A percentile compares a stretch with the other conserved stretches of the same genome.
Evolutionary conservation across 2,329 filamentous ascomycete genomes (phyloP).

Genomic region (Fusarium sp.): DNA sequence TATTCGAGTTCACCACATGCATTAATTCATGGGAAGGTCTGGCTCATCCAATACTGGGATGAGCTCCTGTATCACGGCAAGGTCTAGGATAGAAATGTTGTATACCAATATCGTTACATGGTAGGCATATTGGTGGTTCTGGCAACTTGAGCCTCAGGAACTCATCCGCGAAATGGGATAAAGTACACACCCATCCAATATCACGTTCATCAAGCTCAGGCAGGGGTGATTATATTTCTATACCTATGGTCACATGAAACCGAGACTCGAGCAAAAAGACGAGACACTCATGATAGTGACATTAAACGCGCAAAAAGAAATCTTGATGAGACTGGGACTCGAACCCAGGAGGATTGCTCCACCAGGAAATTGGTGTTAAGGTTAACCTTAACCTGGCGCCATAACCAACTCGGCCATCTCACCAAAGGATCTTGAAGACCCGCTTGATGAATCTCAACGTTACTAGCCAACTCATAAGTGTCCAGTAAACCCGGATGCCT

Average conservation of each 20-base stretch:
- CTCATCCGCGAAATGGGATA: neutral
- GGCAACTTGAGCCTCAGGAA: no score
- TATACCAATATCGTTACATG: no score
- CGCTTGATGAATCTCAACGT: neutral
- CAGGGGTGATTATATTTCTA: neutral
- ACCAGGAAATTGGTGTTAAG: slow-evolving; percentile 41
- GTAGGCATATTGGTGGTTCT: no score
- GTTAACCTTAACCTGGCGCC: slow-evolving; percentile 36
- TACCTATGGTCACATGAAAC: neutral
- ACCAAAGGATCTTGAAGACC: slow-evolving; percentile 16
- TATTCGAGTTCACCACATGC: no score
- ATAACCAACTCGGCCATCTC: slow-evolving; percentile 45
- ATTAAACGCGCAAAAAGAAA: neutral
- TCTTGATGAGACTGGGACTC: slow-evolving; percentile 42
- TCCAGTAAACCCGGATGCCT: no score
- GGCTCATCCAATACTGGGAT: no score
- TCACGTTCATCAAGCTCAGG: neutral
- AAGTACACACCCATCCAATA: no score
- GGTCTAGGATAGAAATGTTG: no score
- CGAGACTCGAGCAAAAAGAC: neutral
- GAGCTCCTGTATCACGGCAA: no score
- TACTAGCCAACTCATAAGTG: neutral
- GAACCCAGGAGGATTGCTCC: slow-evolving; percentile 45
- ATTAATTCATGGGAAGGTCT: no score
- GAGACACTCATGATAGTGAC: no score